A percentile compares a stretch with the other conserved stretches of the same genome.
Evolutionary conservation across 805 yeast species (phyloP).

Genomic region (Barnettozyma botsteinii): DNA sequence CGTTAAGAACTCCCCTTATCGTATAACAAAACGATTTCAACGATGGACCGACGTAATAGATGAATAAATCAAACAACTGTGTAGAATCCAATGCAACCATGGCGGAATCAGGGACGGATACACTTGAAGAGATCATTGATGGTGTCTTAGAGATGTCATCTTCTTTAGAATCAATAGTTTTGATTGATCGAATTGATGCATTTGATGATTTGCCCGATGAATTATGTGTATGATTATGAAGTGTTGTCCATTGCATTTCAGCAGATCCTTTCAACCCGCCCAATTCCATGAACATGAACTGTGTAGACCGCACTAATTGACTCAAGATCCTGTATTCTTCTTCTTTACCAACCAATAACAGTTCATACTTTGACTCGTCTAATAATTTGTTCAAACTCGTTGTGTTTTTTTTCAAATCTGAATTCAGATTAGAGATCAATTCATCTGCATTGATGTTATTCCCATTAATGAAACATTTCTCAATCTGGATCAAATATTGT

Average conservation of each 20-base stretch:
- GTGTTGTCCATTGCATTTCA: conserved; percentile 56
- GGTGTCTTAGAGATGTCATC: not conserved
- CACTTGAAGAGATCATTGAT: not conserved
- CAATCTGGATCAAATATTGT: conserved; percentile 39
- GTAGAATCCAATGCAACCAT: conserved; percentile 22
- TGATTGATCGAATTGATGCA: conserved; percentile 1
- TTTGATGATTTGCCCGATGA: not conserved
- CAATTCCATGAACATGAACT: conserved; percentile 47
- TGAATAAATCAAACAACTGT: conserved; percentile 59
- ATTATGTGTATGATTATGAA: conserved; percentile 32
- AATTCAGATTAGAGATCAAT: conserved; percentile 26
- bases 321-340: conserved; percentile 41
- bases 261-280: conserved; percentile 66
- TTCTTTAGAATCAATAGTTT: conserved; percentile 6
- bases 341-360: conserved; percentile 49
- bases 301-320: conserved; percentile 45
- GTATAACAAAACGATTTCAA: conserved; percentile 61
- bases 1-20: conserved; percentile 52
- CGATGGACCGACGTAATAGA: conserved; percentile 66
- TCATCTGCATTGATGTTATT: conserved; percentile 35
- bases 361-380: conserved; percentile 60
- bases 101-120: conserved; percentile 8
- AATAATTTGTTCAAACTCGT: conserved; percentile 34
- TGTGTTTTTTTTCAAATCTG: conserved; percentile 36
- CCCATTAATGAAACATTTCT: conserved; percentile 43